Evolutionary conservation across 2,329 filamentous ascomycete genomes (phyloP), one percentile per base, ranked within the genome.

Genomic region (Beauveria rudraprayagi): DNA sequence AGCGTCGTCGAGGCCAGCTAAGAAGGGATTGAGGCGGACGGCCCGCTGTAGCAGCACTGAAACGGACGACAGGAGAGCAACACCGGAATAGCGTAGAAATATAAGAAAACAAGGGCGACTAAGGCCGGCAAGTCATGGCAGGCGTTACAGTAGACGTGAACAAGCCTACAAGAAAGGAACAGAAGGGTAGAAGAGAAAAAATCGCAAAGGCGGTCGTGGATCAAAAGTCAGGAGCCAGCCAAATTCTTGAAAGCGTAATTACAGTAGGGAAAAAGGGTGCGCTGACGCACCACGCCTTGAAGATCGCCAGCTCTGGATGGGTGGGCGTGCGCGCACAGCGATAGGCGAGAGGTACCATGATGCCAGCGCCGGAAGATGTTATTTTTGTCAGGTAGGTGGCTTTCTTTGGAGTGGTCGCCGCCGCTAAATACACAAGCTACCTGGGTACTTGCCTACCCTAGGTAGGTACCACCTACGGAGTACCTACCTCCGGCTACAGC

Each of bases 31-130:
- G 30, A 52, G 6, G 30, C 47, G 22, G 48, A 52, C n/a, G 48
- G 56, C 47, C 47, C 22, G 46, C 19, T 47, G 17, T n/a, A 34
- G 44, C 30, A 50, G 55, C 44, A 17, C 34, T 53, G 48, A 52
- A 60, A 60, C 47, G 56, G 53, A 53, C 56, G 56, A 60, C 56
- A 60, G 56, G 56, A 60, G 56, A 53, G 26, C 40, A 22, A 41
- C 24, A 40, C 22, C 7, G 24, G 17, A n/a, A 16, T 17, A 22
- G 34, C 22, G 34, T 40, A 41, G 37, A 17, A 4, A 9, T 34
- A 34, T 34, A 37, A 16, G 19, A 50, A 50, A 40, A 44, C n/a
- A 22, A 48, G 22, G 10, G 28, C n/a, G n/a, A 46, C 37, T n/a
- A 60, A 24, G 47, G 56, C 40, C 47, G 26, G 34, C 40, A 44